These are phyloP conservation scores for Ustilago loliicola DNA, from an alignment of 1,284 basidiomycete genomes.

Conservation along the genomic window DNA sequence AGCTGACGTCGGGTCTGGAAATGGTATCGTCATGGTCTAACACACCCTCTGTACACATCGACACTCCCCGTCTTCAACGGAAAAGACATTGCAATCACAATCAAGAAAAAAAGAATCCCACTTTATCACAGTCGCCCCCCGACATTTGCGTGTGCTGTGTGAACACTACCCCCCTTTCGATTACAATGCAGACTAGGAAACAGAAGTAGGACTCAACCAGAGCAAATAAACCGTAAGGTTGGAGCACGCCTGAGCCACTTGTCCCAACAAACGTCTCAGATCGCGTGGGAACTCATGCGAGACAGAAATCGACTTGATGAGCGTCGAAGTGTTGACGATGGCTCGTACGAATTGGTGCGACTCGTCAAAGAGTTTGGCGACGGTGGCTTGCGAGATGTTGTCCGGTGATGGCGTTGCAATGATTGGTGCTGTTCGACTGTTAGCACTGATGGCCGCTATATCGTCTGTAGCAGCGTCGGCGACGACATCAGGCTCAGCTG, in stretches of 20 bases:
- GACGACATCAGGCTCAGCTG: background rate
- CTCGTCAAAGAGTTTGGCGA: slow-evolving; percentile 55
- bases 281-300: slow-evolving; percentile 58
- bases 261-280: slow-evolving; percentile 52
- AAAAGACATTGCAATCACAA: too few species aligned
- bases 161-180: background rate
- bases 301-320: slow-evolving; percentile 57
- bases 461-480: background rate
- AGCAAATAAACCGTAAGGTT: slow-evolving; percentile 63
- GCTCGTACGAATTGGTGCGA: slow-evolving; percentile 60
- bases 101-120: too few species aligned
- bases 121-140: background rate
- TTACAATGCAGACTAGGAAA: slow-evolving; percentile 10
- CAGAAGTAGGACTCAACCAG: slow-evolving; percentile 45
- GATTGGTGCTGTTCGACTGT: background rate
- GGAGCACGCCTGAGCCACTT: slow-evolving; percentile 60
- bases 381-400: slow-evolving; percentile 33
- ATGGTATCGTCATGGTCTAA: slow-evolving; percentile 69
- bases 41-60: background rate
- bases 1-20: slow-evolving; percentile 60
- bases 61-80: too few species aligned
- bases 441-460: background rate
- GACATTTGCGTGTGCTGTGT: background rate
- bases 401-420: slow-evolving; percentile 22
- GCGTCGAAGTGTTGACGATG: slow-evolving; percentile 61